phyloP scores from a whole-genome alignment of 495 filamentous ascomycete species.

The Gamarada debralockiae region DNA sequence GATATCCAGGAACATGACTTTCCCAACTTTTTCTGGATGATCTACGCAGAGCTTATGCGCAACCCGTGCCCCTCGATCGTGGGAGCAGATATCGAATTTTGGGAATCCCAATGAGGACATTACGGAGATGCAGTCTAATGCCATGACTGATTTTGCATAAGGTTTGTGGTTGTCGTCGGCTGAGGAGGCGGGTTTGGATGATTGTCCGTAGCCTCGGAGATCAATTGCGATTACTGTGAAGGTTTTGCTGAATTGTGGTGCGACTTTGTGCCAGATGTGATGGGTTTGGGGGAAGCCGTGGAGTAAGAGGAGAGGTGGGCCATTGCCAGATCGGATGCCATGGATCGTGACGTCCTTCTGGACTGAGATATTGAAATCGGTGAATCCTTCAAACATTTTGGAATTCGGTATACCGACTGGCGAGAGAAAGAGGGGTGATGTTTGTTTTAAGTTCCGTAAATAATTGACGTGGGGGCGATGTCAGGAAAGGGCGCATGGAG shows the following conservation, averaged over 20 bases:
- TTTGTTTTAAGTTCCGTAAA: too few species aligned
- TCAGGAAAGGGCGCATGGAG: too few species aligned
- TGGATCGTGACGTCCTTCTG: slow-evolving; percentile 26
- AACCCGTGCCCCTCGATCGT: slow-evolving; percentile 39
- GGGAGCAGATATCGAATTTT: slow-evolving; percentile 29
- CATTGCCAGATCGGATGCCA: slow-evolving; percentile 22
- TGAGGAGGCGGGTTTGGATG: slow-evolving; percentile 31
- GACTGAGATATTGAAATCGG: slow-evolving; percentile 18
- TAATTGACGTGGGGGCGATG: too few species aligned
- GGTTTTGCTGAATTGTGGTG: slow-evolving; percentile 22
- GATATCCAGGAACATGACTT: slow-evolving; percentile 36
- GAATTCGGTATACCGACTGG: too few species aligned
- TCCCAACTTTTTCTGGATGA: slow-evolving; percentile 26
- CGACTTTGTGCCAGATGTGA: slow-evolving; percentile 35
- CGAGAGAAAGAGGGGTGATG: too few species aligned
- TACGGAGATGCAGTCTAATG: slow-evolving; percentile 28
- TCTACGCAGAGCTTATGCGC: slow-evolving; percentile 36
- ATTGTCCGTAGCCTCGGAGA: slow-evolving; percentile 37
- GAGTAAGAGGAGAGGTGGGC: slow-evolving; percentile 36
- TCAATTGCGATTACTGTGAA: slow-evolving; percentile 34
- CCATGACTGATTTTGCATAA: slow-evolving; percentile 35
- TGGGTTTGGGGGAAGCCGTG: slow-evolving; percentile 37
- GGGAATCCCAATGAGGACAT: slow-evolving; percentile 28
- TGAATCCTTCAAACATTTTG: slow-evolving; percentile 18
- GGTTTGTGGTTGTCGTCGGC: slow-evolving; percentile 8